Base-by-base conservation (phyloP, 2,329 filamentous ascomycete genomes). In the Thermochaetoides dissita region DNA sequence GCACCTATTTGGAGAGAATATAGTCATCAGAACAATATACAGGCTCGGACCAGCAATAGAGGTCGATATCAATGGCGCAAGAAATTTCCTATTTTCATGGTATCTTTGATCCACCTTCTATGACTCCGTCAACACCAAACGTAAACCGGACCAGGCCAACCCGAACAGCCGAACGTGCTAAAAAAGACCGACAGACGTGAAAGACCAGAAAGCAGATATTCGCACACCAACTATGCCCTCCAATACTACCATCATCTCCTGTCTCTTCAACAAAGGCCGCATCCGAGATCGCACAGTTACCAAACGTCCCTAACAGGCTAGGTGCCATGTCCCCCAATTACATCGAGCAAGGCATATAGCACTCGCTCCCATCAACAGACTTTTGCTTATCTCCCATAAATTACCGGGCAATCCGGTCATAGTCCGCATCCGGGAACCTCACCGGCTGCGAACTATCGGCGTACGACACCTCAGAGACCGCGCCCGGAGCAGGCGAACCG, bases 341-440 rank as follows among this genome's bases (percentile, higher is more conserved):
- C 3, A 12, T 8, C 10, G 12, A 35, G 11, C 28, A n/a, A 29
- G 17, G 11, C 9, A 7, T 28, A 44, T 39, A 34, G 37, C 36
- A n/a, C n/a, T 9, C 37, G 32, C 52, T 49, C 60, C 54, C 59
- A 61, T 62, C 54, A 24, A 24, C 17, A 24, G 17, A 24, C 5
- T 24, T 24, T 24, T 5, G 17, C 5, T 24, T 24, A 24, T 5
- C 17, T 24, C 17, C 17, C 17, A 24, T 24, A 3, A 24, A 24
- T 24, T 24, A 43, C 40, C 47, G 39, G 17, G 38, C 40, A 29
- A 63, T 66, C 46, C 71, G 64, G 52, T 76, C 71, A 55, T 80
- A 79, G 54, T 76, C 68, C 32, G 57, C 76, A 12, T 61, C 57
- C 2, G 76, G 75, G 55, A 79, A 80, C 41, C 70, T 66, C 12